Conservation (phyloP, 2,329 filamentous ascomycete species). For the Epichloe gansuensis region DNA sequence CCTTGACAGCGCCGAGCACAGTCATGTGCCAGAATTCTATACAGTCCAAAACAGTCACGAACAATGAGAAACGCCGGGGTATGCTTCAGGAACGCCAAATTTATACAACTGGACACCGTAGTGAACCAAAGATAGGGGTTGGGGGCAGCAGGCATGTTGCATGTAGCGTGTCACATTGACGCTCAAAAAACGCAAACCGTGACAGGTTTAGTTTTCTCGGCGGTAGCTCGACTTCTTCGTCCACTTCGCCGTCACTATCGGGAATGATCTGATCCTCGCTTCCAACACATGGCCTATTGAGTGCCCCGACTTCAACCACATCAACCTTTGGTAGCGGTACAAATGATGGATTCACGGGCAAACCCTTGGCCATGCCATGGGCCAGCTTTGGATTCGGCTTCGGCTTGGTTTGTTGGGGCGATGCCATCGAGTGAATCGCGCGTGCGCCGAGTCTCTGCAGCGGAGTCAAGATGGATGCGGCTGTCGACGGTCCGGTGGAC, state of each 20-base stretch:
- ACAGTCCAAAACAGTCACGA: neutral
- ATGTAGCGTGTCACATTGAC: neutral
- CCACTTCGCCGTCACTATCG: conserved; percentile 38
- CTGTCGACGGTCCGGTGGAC: conserved; percentile 31
- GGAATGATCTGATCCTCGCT: conserved; percentile 47
- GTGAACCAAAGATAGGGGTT: neutral
- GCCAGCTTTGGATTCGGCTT: conserved; percentile 13
- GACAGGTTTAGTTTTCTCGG: conserved; percentile 33
- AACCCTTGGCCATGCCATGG: conserved; percentile 18
- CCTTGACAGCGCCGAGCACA: neutral
- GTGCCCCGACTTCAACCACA: conserved; percentile 37
- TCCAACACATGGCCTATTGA: conserved; percentile 31
- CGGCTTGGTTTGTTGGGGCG: conserved; percentile 19
- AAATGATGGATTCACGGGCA: conserved; percentile 40
- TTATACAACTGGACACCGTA: neutral
- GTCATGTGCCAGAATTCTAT: neutral
- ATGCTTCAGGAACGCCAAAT: conserved; percentile 1
- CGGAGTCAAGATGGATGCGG: conserved; percentile 35
- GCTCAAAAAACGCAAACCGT: conserved; percentile 30
- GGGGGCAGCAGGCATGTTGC: neutral
- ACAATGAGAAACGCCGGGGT: conserved; percentile 6
- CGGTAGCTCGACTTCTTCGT: conserved; percentile 22
- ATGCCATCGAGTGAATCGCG: conserved; percentile 21
- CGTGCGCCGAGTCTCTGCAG: conserved; percentile 40
- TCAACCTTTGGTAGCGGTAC: conserved; percentile 44